Evolutionary conservation across 495 filamentous ascomycete genomes (phyloP).

Genomic region (Tuber melanosporum): DNA sequence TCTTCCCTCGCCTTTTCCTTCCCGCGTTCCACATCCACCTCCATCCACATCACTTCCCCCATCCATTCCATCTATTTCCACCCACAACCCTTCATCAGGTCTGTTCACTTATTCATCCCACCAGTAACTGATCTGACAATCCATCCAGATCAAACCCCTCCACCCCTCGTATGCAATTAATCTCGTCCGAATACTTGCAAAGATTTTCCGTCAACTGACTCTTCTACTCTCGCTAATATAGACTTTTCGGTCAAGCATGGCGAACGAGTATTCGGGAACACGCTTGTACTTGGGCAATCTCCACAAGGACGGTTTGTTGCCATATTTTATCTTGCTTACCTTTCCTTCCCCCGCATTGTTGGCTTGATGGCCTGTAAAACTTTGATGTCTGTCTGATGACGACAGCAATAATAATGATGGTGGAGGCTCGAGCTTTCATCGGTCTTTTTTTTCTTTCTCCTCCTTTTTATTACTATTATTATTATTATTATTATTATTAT

Average conservation of each 20-base stretch:
- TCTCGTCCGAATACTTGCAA: slow-evolving; percentile 14
- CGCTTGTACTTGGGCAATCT: slow-evolving; percentile 96
- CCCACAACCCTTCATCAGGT: slow-evolving; percentile 5
- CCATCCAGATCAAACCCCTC: slow-evolving; percentile 9
- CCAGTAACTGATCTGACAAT: slow-evolving; percentile 8
- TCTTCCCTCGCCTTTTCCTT: not conserved
- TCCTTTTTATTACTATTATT: no score
- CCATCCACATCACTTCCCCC: not conserved
- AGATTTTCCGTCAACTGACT: slow-evolving; percentile 24
- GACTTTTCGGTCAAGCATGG: slow-evolving; percentile 22
- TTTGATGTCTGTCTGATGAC: slow-evolving; percentile 27
- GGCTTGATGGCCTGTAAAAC: slow-evolving; percentile 21
- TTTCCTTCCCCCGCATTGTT: slow-evolving; percentile 6
- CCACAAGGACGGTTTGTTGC: slow-evolving; percentile 83
- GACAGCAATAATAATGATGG: slow-evolving; percentile 18
- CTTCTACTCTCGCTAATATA: slow-evolving; percentile 9
- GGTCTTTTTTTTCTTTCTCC: slow-evolving; percentile 13
- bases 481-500: slow-evolving; percentile 3
- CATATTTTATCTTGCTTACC: slow-evolving; percentile 42
- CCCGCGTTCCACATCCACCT: not conserved
- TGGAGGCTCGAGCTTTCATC: slow-evolving; percentile 27
- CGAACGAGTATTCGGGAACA: slow-evolving; percentile 71
- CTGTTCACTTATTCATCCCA: slow-evolving; percentile 21
- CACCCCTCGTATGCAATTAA: slow-evolving; percentile 19
- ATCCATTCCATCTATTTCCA: slow-evolving; percentile 2